Conservation (phyloP, 768 basidiomycete species). For the Tulasnella sp. region DNA sequence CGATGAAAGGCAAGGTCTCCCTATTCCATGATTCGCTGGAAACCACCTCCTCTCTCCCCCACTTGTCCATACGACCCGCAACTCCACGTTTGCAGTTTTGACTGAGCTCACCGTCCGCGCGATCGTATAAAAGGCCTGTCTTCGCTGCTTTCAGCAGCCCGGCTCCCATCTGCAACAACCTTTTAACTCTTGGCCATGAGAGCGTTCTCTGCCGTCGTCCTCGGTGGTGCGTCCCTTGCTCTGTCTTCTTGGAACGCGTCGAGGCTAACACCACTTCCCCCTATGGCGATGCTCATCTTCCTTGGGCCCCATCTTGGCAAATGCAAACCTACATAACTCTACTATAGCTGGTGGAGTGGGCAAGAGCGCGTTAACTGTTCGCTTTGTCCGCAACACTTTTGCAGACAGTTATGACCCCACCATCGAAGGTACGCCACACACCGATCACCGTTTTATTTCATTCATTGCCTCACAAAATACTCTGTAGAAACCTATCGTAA, state of each 20-base stretch:
- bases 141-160: too few relatives aligned
- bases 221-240: slow-evolving; percentile 1
- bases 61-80: too few relatives aligned
- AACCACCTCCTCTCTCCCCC: too few relatives aligned
- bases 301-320: neutral
- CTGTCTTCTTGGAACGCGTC: neutral
- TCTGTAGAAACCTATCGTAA: slow-evolving; percentile 14
- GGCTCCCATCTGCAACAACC: too few relatives aligned
- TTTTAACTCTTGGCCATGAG: too few relatives aligned
- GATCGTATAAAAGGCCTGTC: too few relatives aligned
- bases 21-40: too few relatives aligned
- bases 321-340: neutral
- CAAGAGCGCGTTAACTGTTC: slow-evolving; percentile 17
- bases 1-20: too few relatives aligned
- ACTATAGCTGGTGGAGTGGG: slow-evolving; percentile 17
- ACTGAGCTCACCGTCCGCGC: too few relatives aligned
- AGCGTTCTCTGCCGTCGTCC: slow-evolving; percentile 7
- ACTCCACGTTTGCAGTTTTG: too few relatives aligned
- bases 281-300: neutral
- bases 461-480: neutral
- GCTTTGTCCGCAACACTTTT: slow-evolving; percentile 15
- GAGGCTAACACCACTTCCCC: neutral
- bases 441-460: neutral
- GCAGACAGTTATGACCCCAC: slow-evolving; percentile 18
- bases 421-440: slow-evolving; percentile 12